A percentile compares a stretch with the other conserved stretches of the same genome.
These are phyloP conservation scores for Dothiorella sarmentorum DNA, from an alignment of 2,329 filamentous ascomycete genomes.

Conservation along the genomic window DNA sequence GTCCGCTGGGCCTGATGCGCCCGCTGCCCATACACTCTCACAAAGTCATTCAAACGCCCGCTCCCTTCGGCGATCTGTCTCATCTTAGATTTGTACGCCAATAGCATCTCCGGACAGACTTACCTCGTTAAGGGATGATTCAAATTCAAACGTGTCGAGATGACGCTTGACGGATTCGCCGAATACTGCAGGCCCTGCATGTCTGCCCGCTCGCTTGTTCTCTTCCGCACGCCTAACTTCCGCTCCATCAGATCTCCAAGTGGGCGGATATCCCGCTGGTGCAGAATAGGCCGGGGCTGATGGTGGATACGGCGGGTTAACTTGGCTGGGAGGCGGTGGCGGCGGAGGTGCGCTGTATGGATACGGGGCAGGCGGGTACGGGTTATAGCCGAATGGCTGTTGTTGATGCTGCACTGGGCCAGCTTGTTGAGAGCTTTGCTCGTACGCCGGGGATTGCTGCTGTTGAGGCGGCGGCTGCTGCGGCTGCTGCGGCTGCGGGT, in stretches of 20 bases:
- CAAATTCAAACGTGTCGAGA: conserved; percentile 60
- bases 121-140: conserved; percentile 50
- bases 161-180: conserved; percentile 59
- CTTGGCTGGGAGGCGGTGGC: conserved; percentile 27
- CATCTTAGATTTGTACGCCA: neutral
- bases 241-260: conserved; percentile 38
- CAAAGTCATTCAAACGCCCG: conserved; percentile 46
- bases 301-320: conserved; percentile 40
- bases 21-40: conserved; percentile 48
- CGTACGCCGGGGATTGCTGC: conserved; percentile 35
- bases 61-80: conserved; percentile 45
- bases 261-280: conserved; percentile 33
- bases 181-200: conserved; percentile 33
- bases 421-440: conserved; percentile 35
- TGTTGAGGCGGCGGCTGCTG: too few relatives aligned
- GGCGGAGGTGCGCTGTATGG: conserved; percentile 37
- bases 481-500: too few relatives aligned
- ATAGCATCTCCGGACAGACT: neutral
- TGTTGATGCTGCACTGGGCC: conserved; percentile 33
- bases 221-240: conserved; percentile 32
- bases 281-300: conserved; percentile 41
- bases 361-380: conserved; percentile 29
- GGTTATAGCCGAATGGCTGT: conserved; percentile 39
- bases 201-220: conserved; percentile 35
- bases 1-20: conserved; percentile 50